These are phyloP conservation scores for Mrakia frigida DNA, from an alignment of 768 basidiomycete species.

Conservation along the genomic window DNA sequence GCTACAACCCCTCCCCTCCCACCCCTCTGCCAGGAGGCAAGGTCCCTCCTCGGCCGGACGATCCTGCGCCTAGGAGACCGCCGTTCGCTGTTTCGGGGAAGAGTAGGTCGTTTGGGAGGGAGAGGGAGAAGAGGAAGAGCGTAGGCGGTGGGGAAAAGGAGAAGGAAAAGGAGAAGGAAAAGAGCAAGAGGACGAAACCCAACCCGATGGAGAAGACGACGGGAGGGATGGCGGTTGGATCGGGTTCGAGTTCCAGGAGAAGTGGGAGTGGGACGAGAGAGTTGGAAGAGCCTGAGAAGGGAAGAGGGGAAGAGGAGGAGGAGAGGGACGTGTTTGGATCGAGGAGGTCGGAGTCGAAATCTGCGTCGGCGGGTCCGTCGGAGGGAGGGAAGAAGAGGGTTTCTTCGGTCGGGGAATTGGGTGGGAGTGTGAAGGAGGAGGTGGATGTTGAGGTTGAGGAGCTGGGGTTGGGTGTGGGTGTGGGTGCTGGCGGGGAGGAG, in stretches of 20 bases:
- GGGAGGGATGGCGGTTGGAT: too few species aligned
- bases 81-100: neutral
- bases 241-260: neutral
- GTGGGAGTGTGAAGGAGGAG: neutral
- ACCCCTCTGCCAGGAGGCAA: neutral
- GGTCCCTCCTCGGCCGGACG: neutral
- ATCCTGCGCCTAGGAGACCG: neutral
- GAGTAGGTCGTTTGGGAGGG: neutral
- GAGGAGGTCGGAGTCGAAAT: neutral
- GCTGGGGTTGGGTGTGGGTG: too few species aligned
- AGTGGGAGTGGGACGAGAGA: neutral
- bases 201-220: too few species aligned
- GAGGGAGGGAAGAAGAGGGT: neutral
- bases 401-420: neutral
- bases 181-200: too few species aligned
- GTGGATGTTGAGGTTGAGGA: neutral
- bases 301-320: neutral
- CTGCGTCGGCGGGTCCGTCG: neutral
- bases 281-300: too few species aligned
- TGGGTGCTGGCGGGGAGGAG: too few species aligned
- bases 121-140: neutral
- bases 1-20: neutral
- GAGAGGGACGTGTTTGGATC: neutral
- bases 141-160: too few species aligned
- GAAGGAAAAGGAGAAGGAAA: too few species aligned